Evolutionary conservation across 345 rosid species (phyloP).

Genomic region (Eucalyptus pauciflora): DNA sequence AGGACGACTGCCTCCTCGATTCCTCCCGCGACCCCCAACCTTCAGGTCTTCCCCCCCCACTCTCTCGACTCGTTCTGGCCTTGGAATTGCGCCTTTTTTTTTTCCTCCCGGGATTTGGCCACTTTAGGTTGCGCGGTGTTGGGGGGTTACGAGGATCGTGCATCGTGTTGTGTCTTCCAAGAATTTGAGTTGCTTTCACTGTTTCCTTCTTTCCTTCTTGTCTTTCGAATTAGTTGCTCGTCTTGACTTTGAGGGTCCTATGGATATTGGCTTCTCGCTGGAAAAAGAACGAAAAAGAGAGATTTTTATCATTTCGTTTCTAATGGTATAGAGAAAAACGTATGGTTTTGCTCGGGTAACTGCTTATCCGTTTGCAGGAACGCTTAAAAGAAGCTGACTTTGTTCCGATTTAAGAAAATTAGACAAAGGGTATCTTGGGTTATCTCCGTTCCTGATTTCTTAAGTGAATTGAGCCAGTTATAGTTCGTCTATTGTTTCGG

Average conservation of each 20-base stretch:
- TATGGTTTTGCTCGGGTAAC: background rate
- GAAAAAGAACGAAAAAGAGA: background rate
- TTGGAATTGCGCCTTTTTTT: background rate
- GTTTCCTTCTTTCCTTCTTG: background rate
- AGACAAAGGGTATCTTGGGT: background rate
- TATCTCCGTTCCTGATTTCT: background rate
- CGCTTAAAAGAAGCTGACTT: background rate
- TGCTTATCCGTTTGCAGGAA: background rate
- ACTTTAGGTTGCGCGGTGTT: background rate
- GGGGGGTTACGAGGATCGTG: background rate
- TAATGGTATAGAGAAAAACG: background rate
- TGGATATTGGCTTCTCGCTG: background rate
- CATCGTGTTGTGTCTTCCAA: background rate
- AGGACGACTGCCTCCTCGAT: slow-evolving; percentile 73
- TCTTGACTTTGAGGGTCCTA: background rate
- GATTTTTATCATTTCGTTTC: background rate
- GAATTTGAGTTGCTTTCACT: background rate
- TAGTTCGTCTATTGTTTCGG: background rate
- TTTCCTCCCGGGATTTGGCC: background rate
- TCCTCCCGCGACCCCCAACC: slow-evolving; percentile 14
- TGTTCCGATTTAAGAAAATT: background rate
- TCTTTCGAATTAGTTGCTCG: background rate
- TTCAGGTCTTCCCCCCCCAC: slow-evolving; percentile 17
- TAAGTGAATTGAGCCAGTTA: background rate
- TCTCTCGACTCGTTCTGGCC: background rate